Conservation (phyloP, 805 yeast genomes). For the Schwanniomyces vanrijiae region DNA sequence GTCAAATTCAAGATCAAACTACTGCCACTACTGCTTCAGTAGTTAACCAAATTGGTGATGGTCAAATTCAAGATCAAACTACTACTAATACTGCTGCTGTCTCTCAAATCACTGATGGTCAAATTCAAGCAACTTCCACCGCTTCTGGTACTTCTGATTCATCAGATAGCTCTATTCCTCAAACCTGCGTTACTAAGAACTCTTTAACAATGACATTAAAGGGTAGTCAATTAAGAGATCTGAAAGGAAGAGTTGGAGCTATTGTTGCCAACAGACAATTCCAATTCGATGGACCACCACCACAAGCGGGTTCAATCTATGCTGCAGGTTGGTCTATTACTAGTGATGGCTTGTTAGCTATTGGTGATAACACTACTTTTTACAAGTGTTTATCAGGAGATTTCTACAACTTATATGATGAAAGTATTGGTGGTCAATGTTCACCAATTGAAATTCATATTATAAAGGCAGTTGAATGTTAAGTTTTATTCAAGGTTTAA, state of each 20-base stretch:
- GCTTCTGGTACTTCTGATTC: constrained; percentile 6
- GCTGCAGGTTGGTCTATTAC: constrained; percentile 61
- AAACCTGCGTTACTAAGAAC: constrained; percentile 45
- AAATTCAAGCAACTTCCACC: constrained; percentile 8
- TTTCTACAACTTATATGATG: constrained; percentile 77
- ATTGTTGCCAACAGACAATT: constrained; percentile 80
- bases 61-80: constrained; percentile 14
- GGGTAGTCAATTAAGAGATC: constrained; percentile 53
- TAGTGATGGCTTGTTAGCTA: constrained; percentile 54
- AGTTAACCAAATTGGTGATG: constrained; percentile 34
- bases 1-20: constrained; percentile 20
- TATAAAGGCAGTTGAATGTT: constrained; percentile 16
- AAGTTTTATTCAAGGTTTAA: constrained; percentile 1
- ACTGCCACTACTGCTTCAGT: constrained; percentile 16
- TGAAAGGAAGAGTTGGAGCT: constrained; percentile 68
- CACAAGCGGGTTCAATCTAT: constrained; percentile 71
- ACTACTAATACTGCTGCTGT: constrained; percentile 11
- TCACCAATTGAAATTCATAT: constrained; percentile 17
- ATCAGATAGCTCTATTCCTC: constrained; percentile 18
- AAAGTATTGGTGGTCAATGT: constrained; percentile 49
- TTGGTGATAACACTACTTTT: constrained; percentile 61
- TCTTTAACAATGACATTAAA: constrained; percentile 58
- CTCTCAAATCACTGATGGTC: constrained; percentile 36
- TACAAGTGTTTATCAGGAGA: constrained; percentile 75
- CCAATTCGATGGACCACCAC: constrained; percentile 78